Conservation (phyloP, 2,329 filamentous ascomycete genomes). For the Phialophora expanda region DNA sequence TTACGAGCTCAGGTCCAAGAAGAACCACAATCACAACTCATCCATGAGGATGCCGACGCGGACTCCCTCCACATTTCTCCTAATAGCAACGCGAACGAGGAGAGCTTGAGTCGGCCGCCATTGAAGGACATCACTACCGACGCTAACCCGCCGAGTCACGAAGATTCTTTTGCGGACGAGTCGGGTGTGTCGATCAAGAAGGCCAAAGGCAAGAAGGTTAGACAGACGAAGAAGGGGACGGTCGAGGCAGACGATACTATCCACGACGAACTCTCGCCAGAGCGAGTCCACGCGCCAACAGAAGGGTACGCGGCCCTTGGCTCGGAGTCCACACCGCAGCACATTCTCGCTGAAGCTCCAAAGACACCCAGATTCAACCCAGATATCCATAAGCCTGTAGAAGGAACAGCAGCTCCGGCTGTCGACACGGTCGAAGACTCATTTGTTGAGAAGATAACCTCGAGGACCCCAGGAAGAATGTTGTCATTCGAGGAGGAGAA, state of each 20-base stretch:
- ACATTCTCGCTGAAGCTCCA: conserved; percentile 11
- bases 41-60: conserved; percentile 35
- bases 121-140: conserved; percentile 39
- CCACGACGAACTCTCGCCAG: neutral
- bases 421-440: conserved; percentile 39
- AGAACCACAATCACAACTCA: conserved; percentile 22
- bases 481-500: conserved; percentile 15
- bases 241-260: conserved; percentile 11
- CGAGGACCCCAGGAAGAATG: conserved; percentile 40
- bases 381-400: conserved; percentile 33
- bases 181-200: conserved; percentile 20
- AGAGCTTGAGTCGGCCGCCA: conserved; percentile 26
- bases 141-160: conserved; percentile 26
- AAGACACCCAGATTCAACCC: conserved; percentile 42
- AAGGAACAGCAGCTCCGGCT: conserved; percentile 14
- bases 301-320: conserved; percentile 11
- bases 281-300: conserved; percentile 12
- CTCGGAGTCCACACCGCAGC: conserved; percentile 10
- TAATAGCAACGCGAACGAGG: conserved; percentile 16
- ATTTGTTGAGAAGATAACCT: conserved; percentile 41
- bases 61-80: conserved; percentile 16
- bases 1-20: conserved; percentile 38
- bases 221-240: conserved; percentile 20
- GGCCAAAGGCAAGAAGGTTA: conserved; percentile 26
- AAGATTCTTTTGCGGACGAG: conserved; percentile 25